Percentiles rank a stretch among this genome's conserved stretches.
Conservation (phyloP, 139 green algal species). For the Chlamydomonas incerta region DNA sequence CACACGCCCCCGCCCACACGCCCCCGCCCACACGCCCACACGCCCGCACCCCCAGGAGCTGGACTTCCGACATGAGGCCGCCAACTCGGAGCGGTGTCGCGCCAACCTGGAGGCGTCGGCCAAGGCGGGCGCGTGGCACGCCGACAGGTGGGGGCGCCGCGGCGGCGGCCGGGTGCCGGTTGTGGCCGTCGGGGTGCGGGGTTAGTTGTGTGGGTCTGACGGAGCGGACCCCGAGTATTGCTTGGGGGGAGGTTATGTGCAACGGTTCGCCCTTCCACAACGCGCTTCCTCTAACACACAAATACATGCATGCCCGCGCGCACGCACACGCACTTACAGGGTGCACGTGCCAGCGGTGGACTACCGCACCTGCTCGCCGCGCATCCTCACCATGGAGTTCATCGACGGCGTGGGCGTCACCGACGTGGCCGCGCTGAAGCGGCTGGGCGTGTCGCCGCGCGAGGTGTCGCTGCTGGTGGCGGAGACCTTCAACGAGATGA, state of each 20-base stretch:
- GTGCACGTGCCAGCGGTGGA: conserved; percentile 76
- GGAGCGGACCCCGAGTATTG: no score
- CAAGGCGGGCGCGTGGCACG: conserved; percentile 27
- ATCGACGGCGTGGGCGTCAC: conserved; percentile 72
- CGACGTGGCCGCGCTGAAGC: conserved; percentile 46
- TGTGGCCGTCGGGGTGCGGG: no score
- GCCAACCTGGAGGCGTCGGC: conserved; percentile 69
- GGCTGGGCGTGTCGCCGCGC: conserved; percentile 35
- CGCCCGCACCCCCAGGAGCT: conserved; percentile 68
- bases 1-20: background rate
- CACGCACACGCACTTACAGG: conserved; percentile 30
- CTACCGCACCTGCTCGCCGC: conserved; percentile 48
- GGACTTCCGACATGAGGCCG: conserved; percentile 81
- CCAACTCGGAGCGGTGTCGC: conserved; percentile 77
- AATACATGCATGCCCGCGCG: no score
- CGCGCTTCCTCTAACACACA: no score
- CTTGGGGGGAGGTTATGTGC: no score
- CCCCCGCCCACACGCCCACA: background rate
- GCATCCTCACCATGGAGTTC: conserved; percentile 94
- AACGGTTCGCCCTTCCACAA: no score
- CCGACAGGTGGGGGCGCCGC: conserved; percentile 23
- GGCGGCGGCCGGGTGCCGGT: no score
- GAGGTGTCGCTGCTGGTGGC: conserved; percentile 78
- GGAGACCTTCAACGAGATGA: conserved; percentile 88
- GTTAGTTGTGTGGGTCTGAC: no score